Percentiles rank a stretch among this genome's conserved stretches.
phyloP scores from a whole-genome alignment of 768 basidiomycete genomes.

The Boletus rufocinnamomeus region DNA sequence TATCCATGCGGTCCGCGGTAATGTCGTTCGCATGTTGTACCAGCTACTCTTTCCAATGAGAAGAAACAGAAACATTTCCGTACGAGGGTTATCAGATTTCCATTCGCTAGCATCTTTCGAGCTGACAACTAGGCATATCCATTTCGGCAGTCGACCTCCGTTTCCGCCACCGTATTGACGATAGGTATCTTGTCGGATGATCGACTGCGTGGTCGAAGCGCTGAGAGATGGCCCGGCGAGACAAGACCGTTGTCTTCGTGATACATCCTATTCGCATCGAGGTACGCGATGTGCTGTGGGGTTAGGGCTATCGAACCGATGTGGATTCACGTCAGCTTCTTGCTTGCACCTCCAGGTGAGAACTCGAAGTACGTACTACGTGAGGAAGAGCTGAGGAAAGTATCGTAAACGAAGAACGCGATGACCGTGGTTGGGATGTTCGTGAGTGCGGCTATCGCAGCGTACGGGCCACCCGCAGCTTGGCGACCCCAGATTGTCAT shows the following conservation, averaged over 20 bases:
- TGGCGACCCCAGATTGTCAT: conserved; percentile 60
- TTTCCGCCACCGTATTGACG: not conserved
- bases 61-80: conserved; percentile 6
- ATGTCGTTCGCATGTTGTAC: not conserved
- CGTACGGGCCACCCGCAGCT: conserved; percentile 56
- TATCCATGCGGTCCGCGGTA: not conserved
- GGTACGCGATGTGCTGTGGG: conserved; percentile 22
- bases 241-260: conserved; percentile 29
- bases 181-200: conserved; percentile 15
- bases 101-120: not conserved
- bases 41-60: conserved; percentile 10
- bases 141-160: not conserved
- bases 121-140: conserved; percentile 20
- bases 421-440: conserved; percentile 66
- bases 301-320: conserved; percentile 25
- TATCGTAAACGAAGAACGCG: conserved; percentile 54
- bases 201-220: conserved; percentile 11
- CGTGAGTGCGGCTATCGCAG: conserved; percentile 62
- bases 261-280: conserved; percentile 27
- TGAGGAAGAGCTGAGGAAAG: conserved; percentile 58
- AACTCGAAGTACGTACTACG: conserved; percentile 45
- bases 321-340: conserved; percentile 13
- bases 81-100: not conserved
- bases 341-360: not conserved
- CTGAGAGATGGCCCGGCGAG: conserved; percentile 23